phyloP scores from a whole-genome alignment of 2,329 filamentous ascomycete species.

The Fusarium sp. region DNA sequence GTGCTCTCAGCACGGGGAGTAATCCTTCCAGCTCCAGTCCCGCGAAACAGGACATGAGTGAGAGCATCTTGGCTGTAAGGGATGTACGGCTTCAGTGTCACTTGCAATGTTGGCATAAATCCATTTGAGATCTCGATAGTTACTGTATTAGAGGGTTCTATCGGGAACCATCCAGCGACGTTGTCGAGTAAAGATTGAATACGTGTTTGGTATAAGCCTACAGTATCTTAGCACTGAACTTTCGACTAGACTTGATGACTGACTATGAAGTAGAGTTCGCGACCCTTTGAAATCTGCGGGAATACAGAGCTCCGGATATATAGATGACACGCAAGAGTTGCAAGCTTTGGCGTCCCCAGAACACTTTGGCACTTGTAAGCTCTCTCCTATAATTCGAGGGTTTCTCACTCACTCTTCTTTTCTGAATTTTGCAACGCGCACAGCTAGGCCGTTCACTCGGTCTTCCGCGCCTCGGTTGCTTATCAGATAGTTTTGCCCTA shows the following conservation, averaged over 20 bases:
- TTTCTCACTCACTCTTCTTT: fast-evolving
- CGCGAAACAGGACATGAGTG: neutral
- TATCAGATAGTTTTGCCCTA: fast-evolving
- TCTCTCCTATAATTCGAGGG: fast-evolving
- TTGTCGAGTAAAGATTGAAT: neutral
- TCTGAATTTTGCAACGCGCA: neutral
- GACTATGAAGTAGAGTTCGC: neutral
- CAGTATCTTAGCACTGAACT: neutral
- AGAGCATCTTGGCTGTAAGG: neutral
- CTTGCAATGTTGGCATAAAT: neutral
- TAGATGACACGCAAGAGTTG: neutral
- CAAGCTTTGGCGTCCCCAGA: no score
- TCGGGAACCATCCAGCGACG: neutral
- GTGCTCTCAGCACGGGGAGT: neutral
- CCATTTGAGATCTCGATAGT: neutral
- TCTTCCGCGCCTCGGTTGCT: neutral
- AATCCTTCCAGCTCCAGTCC: neutral
- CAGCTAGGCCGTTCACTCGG: neutral
- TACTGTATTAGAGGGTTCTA: neutral
- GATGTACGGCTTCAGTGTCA: neutral
- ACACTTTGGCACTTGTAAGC: neutral
- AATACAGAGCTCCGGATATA: neutral
- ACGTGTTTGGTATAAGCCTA: neutral
- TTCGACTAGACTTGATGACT: neutral
- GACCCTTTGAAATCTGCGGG: neutral